Base-by-base conservation (phyloP, 768 basidiomycete genomes). In the Baorangia bicolor region DNA sequence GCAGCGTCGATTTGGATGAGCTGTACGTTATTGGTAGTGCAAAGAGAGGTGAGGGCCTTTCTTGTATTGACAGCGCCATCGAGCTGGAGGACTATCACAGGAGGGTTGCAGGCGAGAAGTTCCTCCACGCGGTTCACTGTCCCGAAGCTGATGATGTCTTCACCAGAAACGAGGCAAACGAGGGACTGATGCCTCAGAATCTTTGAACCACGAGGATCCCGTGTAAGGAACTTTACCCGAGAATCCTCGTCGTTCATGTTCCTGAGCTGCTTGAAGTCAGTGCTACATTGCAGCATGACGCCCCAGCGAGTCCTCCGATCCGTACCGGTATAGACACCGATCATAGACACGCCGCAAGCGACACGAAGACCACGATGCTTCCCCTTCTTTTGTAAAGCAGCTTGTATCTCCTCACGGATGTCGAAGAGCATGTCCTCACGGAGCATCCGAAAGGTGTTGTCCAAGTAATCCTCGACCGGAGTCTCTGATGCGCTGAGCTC, bases 401-500 rank as follows among this genome's bases (percentile, higher is more conserved):
- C 72, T 56, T 79, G 75, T 9, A 85, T 50, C 59, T 81, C 82
- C 35, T 87, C 81, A 8, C 76, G 74, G 47, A 85, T 74, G 49
- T 84, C 81, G 55, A 77, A 74, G 5, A 86, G 49, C 81, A 85
- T 82, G 53, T 84, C 86, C 57, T 87, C 87, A 1, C 87, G 69
- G 13, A 86, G 69, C 28, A 88, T 73, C 1, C 87, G 79, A 61
- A 85, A 88, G 48, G 82, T 83, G 40, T 85, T 84, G 57, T 87
- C 87, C n/a, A 87, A 68, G 54, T 86, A 76, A 12, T 75, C 72
- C 1, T 75, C 69, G 14, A 75, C 58, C 3, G 80, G 73, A 1
- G 52, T 64, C 0, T 68, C 64, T 18, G 70, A 70, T 0, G 71
- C 0, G 14, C 2, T 2, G 16, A 40, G 46, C 5, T 56, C 62